Percentiles rank a stretch among this genome's conserved stretches.
Conservation (phyloP, 192 early-diverging fungal species). For the Coemansia pectinata region DNA sequence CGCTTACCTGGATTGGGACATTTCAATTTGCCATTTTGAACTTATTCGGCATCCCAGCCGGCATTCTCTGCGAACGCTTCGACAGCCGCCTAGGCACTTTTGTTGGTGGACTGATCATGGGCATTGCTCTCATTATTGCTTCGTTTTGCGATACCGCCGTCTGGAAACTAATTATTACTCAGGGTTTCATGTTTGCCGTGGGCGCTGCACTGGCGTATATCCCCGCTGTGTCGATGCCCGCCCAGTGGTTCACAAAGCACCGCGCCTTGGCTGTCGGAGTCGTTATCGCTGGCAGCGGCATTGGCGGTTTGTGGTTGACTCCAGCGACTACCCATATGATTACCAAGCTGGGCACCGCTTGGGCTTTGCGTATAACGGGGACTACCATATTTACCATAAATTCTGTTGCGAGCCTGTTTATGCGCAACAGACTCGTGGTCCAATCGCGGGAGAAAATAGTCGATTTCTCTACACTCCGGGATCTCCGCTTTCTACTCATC, state of each 20-base stretch:
- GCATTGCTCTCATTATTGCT: constrained; percentile 49
- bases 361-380: constrained; percentile 58
- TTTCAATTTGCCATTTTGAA: constrained; percentile 56
- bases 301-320: constrained; percentile 58
- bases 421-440: constrained; percentile 33
- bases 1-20: constrained; percentile 58
- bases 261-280: constrained; percentile 58
- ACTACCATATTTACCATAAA: constrained; percentile 48
- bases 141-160: constrained; percentile 57
- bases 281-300: constrained; percentile 56
- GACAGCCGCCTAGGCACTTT: constrained; percentile 55
- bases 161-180: constrained; percentile 66
- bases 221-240: constrained; percentile 54
- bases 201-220: constrained; percentile 55
- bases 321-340: constrained; percentile 55
- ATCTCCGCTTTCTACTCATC: constrained; percentile 46
- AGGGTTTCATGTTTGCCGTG: constrained; percentile 57
- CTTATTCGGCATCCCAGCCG: constrained; percentile 48
- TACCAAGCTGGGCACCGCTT: constrained; percentile 46
- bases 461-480: constrained; percentile 50
- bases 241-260: constrained; percentile 58
- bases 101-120: constrained; percentile 58
- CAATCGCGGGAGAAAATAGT: constrained; percentile 34
- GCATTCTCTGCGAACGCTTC: constrained; percentile 56
- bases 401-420: constrained; percentile 43